Evolutionary conservation across 2,329 filamentous ascomycete genomes (phyloP), one percentile per base, ranked within the genome.

Genomic region (Cryphonectria radicalis): DNA sequence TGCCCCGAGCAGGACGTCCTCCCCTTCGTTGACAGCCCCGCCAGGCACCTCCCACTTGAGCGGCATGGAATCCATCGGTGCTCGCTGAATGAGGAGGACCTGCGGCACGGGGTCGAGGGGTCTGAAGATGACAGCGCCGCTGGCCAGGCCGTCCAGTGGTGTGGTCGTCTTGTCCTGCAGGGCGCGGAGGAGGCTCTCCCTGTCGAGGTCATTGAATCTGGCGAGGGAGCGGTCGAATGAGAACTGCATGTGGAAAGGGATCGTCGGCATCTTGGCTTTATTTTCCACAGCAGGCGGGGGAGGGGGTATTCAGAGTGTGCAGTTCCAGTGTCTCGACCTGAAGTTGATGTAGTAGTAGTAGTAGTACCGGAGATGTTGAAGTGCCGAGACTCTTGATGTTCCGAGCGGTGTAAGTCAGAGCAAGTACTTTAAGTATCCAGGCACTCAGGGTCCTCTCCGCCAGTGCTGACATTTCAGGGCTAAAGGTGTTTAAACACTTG

Each of bases 21-120:
- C 68, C 66, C 83, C 82, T 1, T 79, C 77, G 68, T 84, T 82
- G 63, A 78, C 79, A 0, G 76, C 82, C 25, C 83, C 83, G 63
- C 83, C 83, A 1, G 83, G 82, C 14, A 80, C 72, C 72, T 85
- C 83, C 83, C 83, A 85, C 17, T 69, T 75, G 63, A 79, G 73
- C 0, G 83, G 83, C 77, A 81, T 79, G 11, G 77, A 80, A 73
- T 83, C 82, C 70, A 77, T 76, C 1, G 78, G 73, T 11, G 82
- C 79, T 37, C 82, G 81, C 75, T 83, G 82, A 32, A 84, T 70
- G 3, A 84, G 77, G 1, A 84, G 77, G 37, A 84, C 74, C 70
- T 77, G 46, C 35, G 60, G 60, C 60, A 42, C 37, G 5, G 60
- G 60, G 0, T 14, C 22, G n/a, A 67, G 63, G 32, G 37, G 57